Conservation (phyloP, 2,329 filamentous ascomycete genomes). For the Byssochlamys sp. region DNA sequence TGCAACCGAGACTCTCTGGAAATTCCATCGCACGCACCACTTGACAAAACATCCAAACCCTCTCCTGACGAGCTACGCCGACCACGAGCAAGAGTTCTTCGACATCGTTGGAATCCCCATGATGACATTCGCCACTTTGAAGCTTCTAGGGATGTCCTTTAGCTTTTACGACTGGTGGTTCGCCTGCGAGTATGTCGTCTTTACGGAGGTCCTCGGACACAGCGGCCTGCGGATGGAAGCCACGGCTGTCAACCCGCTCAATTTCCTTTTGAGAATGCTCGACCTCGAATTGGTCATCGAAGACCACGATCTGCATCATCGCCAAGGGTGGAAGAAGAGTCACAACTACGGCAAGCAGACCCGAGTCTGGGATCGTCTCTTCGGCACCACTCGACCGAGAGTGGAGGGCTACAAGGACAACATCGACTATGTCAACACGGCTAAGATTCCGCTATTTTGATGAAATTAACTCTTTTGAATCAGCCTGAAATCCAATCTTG, state of each 20-base stretch:
- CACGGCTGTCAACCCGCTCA: constrained; percentile 20
- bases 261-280: constrained; percentile 22
- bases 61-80: constrained; percentile 30
- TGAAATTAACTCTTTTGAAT: too few relatives aligned
- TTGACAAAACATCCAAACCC: constrained; percentile 34
- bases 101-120: constrained; percentile 32
- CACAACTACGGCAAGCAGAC: constrained; percentile 28
- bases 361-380: constrained; percentile 21
- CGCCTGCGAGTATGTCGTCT: constrained; percentile 34
- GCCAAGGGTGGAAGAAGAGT: constrained; percentile 24
- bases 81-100: constrained; percentile 30
- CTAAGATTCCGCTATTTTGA: too few relatives aligned
- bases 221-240: constrained; percentile 30
- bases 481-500: too few relatives aligned
- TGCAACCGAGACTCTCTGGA: constrained; percentile 27
- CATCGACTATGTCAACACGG: constrained; percentile 13
- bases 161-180: constrained; percentile 38
- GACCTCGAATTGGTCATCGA: constrained; percentile 31
- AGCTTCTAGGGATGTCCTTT: constrained; percentile 27
- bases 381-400: constrained; percentile 19
- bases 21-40: constrained; percentile 34
- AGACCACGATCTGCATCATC: constrained; percentile 29
- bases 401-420: constrained; percentile 21
- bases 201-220: constrained; percentile 32
- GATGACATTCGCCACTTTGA: constrained; percentile 24